Base-by-base conservation (phyloP, 768 basidiomycete genomes). In the Paxillus rubicundulus region DNA sequence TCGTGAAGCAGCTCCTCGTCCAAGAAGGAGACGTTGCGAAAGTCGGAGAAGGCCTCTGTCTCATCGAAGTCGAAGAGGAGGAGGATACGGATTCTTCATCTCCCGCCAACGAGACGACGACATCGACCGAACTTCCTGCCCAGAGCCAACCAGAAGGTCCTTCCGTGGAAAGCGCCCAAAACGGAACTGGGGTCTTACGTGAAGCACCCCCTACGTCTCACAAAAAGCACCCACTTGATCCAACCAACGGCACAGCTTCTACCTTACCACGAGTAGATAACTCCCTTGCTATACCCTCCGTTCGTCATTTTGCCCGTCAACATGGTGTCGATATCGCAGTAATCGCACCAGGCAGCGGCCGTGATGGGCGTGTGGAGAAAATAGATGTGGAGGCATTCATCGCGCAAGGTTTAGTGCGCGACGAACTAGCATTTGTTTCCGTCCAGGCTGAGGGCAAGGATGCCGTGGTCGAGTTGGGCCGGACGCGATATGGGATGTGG, bases 401-500 rank as follows among this genome's bases (percentile, higher is more conserved):
- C 24, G 45, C 63, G 3, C 50, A 45, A 2, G 47, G 63, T 21
- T 51, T 65, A 10, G 39, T 48, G 16, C 28, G 47, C 10, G 5
- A 53, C 18, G 36, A 30, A 12, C 14, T 43, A 13, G 43, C 28
- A 2, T 16, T 17, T 44, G 9, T 28, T 13, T 43, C 45, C 5
- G 38, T 39, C 18, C 48, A 42, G 20, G 36, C 40, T 30, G 44
- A 58, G 5, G 49, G 50, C 30, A 58, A 77, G 37, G 87, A 89
- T 52, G 70, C 78, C 9, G 72, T 86, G 2, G 80, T 92, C 3
- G 89, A 89, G 47, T 76, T 94, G 21, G 85, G 84, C 5, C 74
- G 89, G 57, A 91, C 89, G 13, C 75, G 92, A 49, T 81, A 84
- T 62, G 84, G 83, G 9, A 95, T 94, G 92, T 94, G 84, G 85